Percentiles rank a stretch among this genome's conserved stretches.
phyloP scores from a whole-genome alignment of 2,329 filamentous ascomycete species.

The Lachnellula occidentalis region DNA sequence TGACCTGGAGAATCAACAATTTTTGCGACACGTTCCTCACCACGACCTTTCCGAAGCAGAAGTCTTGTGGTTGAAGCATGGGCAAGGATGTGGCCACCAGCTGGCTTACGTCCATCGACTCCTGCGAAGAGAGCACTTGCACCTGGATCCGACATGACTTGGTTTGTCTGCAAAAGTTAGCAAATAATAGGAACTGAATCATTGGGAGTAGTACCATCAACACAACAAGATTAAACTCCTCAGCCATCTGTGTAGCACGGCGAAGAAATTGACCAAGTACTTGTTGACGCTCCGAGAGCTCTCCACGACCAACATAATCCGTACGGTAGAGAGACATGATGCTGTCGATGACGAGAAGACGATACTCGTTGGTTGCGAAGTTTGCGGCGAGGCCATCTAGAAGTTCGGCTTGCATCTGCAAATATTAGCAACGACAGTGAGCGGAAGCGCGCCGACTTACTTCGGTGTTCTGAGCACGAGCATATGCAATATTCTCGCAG shows the following conservation, averaged over 20 bases:
- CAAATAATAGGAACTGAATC: neutral
- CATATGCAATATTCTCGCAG: conserved; percentile 63
- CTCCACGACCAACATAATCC: conserved; percentile 61
- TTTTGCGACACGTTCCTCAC: conserved; percentile 65
- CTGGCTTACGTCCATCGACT: conserved; percentile 62
- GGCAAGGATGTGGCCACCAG: conserved; percentile 62
- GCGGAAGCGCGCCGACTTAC: conserved; percentile 15
- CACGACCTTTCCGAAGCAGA: conserved; percentile 61
- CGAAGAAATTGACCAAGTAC: conserved; percentile 61
- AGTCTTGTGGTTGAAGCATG: conserved; percentile 64
- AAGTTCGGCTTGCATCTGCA: conserved; percentile 50
- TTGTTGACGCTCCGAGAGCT: conserved; percentile 63
- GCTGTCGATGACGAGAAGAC: conserved; percentile 63
- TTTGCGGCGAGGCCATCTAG: conserved; percentile 55
- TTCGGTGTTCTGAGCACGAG: conserved; percentile 60
- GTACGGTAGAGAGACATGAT: conserved; percentile 66
- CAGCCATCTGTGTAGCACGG: conserved; percentile 58
- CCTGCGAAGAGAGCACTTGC: conserved; percentile 62
- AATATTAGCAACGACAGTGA: conserved; percentile 10
- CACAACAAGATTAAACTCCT: conserved; percentile 64
- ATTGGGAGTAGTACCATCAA: conserved; percentile 43
- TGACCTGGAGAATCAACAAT: conserved; percentile 61
- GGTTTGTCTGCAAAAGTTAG: conserved; percentile 49
- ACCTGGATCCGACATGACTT: conserved; percentile 66
- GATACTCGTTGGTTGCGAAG: conserved; percentile 58